A percentile compares a stretch with the other conserved stretches of the same genome.
These are phyloP conservation scores for Annona squamosa DNA, from an alignment of 164 flowering plant species.

Conservation along the genomic window DNA sequence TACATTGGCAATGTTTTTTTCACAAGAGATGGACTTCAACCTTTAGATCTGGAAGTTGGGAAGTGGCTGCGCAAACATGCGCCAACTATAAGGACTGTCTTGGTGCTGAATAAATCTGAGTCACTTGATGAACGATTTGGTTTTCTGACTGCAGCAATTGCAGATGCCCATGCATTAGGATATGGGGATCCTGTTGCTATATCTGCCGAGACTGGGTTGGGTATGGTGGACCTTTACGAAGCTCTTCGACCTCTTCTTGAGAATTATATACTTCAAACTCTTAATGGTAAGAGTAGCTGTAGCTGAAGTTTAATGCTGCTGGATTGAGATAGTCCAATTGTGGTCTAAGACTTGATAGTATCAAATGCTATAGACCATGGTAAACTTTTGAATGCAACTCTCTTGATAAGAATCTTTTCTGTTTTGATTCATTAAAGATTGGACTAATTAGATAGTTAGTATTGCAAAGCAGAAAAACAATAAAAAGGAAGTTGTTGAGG, in stretches of 20 bases:
- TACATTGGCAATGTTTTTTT: conserved; percentile 3
- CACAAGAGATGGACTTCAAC: conserved; percentile 74
- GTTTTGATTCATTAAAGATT: not conserved
- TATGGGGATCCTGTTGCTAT: conserved; percentile 90
- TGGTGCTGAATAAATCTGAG: conserved; percentile 87
- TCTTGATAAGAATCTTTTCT: not conserved
- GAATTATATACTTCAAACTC: conserved; percentile 43
- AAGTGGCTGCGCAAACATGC: conserved; percentile 91
- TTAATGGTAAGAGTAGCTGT: conserved; percentile 33
- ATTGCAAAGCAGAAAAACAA: not conserved
- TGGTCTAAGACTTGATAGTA: not conserved
- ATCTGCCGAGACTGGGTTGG: conserved; percentile 94
- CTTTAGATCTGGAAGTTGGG: conserved; percentile 86
- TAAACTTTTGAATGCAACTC: not conserved
- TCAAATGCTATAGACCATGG: not conserved
- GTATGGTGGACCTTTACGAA: conserved; percentile 76
- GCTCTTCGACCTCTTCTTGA: conserved; percentile 67
- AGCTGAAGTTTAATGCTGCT: conserved; percentile 1
- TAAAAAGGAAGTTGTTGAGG: not conserved
- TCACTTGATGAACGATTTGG: conserved; percentile 61
- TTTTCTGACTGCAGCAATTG: conserved; percentile 50
- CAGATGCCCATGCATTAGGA: conserved; percentile 68
- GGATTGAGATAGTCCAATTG: not conserved
- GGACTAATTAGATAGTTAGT: not conserved
- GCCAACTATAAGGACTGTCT: conserved; percentile 46